Evolutionary conservation across 2,329 filamentous ascomycete species (phyloP), one percentile per base, ranked within the genome.

Genomic region (Knufia petricola): DNA sequence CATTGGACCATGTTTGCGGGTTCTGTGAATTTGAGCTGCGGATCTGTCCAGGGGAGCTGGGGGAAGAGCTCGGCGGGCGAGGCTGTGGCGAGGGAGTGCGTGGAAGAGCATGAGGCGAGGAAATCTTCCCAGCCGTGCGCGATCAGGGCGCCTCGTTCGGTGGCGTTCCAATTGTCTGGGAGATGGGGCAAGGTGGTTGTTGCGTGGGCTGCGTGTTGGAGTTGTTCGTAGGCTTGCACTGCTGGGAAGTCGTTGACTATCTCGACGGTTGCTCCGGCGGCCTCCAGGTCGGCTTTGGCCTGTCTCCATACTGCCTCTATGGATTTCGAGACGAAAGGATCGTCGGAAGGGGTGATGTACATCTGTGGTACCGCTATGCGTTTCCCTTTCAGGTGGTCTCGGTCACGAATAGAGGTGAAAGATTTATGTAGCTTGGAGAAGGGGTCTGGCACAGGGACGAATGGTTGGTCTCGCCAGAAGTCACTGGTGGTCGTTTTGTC

Each of bases 71-170:
- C 71, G 69, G 54, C 43, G 0, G 61, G 59, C 68, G 7, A 60
- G 58, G 0, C 60, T 55, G 2, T 76, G 60, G 28, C 60, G 61
- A 1, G 65, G 57, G 30, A 68, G 60, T 1, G 63, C 65, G 0
- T 61, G 39, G 48, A 36, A 6, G 59, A 60, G 51, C 74, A 74
- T 1, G 60, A 51, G 1, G 55, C 52, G 1, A 77, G 62, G 46
- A 77, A 78, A 38, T 72, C 68, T 48, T 77, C 68, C 74, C 75
- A 77, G 0, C 69, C 67, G 52, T 71, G 69, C 1, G 74, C 71
- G 2, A 76, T 69, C 1, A 76, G 61, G n/a, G 68, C 61, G 17
- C 71, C 65, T 48, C 72, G 65, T 54, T 76, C 74, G 21, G 67
- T 65, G 42, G 58, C 60, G 32, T 70, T 67, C 73, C 73, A 76